These are phyloP conservation scores for Clitoria ternatea DNA, from an alignment of 306 rosid species.

Conservation along the genomic window DNA sequence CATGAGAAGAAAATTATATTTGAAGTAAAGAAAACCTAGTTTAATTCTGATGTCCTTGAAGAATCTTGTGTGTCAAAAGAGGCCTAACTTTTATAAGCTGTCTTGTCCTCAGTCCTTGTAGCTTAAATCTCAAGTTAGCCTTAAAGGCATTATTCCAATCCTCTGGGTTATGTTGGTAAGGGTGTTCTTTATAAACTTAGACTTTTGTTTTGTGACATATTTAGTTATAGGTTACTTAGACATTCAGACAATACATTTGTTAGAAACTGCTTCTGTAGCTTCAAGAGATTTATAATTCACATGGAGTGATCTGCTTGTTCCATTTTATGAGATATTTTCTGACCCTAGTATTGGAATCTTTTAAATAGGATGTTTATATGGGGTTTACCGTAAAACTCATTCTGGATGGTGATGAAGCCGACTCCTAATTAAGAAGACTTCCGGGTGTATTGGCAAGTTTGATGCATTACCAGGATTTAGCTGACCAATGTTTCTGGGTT, in stretches of 20 bases:
- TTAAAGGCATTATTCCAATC: not conserved
- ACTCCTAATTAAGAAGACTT: slow-evolving; percentile 58
- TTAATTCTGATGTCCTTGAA: not conserved
- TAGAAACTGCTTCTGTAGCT: slow-evolving; percentile 42
- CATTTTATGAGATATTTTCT: slow-evolving; percentile 49
- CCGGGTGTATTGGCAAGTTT: slow-evolving; percentile 58
- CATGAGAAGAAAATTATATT: not conserved
- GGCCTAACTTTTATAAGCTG: not conserved
- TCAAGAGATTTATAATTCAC: slow-evolving; percentile 41
- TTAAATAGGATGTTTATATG: slow-evolving; percentile 65
- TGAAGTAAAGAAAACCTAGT: not conserved
- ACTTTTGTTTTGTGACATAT: slow-evolving; percentile 17
- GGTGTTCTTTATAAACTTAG: not conserved
- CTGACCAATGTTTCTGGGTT: slow-evolving; percentile 43
- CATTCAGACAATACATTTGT: slow-evolving; percentile 27
- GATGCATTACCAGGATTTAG: slow-evolving; percentile 49
- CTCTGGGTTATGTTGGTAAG: slow-evolving; percentile 6
- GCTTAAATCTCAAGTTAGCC: slow-evolving; percentile 11
- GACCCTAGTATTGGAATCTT: slow-evolving; percentile 54
- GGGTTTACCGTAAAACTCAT: slow-evolving; percentile 52
- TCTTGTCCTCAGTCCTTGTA: slow-evolving; percentile 12
- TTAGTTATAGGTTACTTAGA: slow-evolving; percentile 25
- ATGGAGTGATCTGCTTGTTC: slow-evolving; percentile 49
- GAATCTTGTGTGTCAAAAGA: not conserved
- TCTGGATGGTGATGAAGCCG: slow-evolving; percentile 69